These are phyloP conservation scores for Aspergillus chevalieri DNA, from an alignment of 2,329 filamentous ascomycete genomes.

Conservation along the genomic window DNA sequence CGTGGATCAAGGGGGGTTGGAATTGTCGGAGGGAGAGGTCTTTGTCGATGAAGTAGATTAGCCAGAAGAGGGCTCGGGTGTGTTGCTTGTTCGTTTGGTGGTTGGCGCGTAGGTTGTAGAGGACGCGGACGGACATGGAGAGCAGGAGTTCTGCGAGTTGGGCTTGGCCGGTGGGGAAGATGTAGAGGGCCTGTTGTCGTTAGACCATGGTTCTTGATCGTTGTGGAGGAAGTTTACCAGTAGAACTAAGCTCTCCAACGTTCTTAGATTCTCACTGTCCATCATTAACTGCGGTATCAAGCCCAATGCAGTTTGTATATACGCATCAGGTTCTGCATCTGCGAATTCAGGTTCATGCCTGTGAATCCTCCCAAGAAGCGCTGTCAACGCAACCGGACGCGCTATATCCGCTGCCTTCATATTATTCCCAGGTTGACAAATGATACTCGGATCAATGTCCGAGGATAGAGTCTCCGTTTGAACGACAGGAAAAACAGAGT, in stretches of 20 bases:
- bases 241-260: constrained; percentile 14
- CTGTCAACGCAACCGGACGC: constrained; percentile 18
- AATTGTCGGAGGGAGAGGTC: constrained; percentile 17
- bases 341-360: constrained; percentile 14
- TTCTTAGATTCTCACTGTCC: constrained; percentile 13
- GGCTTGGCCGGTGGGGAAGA: constrained; percentile 17
- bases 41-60: constrained; percentile 18
- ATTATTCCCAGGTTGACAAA: constrained; percentile 6
- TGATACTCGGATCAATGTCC: constrained; percentile 10
- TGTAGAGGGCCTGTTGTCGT: constrained; percentile 10
- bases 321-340: constrained; percentile 16
- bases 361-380: constrained; percentile 19
- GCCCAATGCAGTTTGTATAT: constrained; percentile 14
- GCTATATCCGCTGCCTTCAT: constrained; percentile 10
- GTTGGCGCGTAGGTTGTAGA: constrained; percentile 14
- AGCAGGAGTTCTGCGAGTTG: constrained; percentile 14
- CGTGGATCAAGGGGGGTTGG: constrained; percentile 16
- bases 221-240: constrained; percentile 11
- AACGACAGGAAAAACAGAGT: constrained; percentile 19
- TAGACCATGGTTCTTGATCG: background rate
- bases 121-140: constrained; percentile 15
- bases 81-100: constrained; percentile 4
- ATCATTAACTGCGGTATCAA: constrained; percentile 16
- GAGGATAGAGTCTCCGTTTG: constrained; percentile 11
- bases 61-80: constrained; percentile 19